Percentiles rank a stretch among this genome's conserved stretches.
Conservation (phyloP, 75 land plant species). For the Cryptomeria japonica region DNA sequence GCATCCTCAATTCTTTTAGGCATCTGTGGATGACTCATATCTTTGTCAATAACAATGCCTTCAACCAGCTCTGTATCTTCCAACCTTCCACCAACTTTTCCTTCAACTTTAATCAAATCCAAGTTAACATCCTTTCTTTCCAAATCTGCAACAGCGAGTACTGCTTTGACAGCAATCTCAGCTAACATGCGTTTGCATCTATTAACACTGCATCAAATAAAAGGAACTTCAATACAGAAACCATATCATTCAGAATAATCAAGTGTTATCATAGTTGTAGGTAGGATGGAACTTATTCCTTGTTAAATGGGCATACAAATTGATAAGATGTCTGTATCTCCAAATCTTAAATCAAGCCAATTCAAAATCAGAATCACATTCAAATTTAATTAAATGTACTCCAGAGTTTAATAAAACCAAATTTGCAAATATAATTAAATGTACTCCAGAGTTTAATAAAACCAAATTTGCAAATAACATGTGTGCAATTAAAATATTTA, state of each 20-base stretch:
- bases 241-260: neutral
- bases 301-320: conserved; percentile 5
- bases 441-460: neutral
- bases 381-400: neutral
- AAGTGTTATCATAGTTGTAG: neutral
- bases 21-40: conserved; percentile 99
- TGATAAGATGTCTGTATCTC: neutral
- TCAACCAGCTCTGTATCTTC: conserved; percentile 93
- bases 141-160: conserved; percentile 91
- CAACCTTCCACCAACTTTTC: conserved; percentile 94
- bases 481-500: neutral
- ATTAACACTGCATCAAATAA: conserved; percentile 70
- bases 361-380: neutral
- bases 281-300: neutral
- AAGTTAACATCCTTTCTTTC: conserved; percentile 97
- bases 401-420: neutral
- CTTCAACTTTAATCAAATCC: conserved; percentile 95
- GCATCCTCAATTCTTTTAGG: conserved; percentile 92
- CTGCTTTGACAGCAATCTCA: conserved; percentile 98
- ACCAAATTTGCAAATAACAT: neutral
- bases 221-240: conserved; percentile 1
- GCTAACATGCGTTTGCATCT: conserved; percentile 88
- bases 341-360: neutral
- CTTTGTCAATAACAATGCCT: conserved; percentile 95
- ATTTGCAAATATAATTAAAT: neutral